Conservation (phyloP, 208 protist species). For the Leishmania tarentolae region DNA sequence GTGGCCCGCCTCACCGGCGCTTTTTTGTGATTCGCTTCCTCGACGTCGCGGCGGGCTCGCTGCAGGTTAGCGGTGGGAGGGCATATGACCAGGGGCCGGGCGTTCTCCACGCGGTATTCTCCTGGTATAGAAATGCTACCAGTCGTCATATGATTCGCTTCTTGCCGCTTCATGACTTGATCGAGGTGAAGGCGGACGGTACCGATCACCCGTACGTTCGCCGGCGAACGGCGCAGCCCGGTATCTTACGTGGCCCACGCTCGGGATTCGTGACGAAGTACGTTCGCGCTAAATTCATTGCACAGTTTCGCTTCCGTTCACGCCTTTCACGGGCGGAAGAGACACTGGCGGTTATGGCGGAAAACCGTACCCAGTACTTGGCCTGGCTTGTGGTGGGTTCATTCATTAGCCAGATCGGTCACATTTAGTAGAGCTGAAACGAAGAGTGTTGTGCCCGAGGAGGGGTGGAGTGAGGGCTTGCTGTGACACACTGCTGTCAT, state of each 20-base stretch:
- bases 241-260: slow-evolving; percentile 42
- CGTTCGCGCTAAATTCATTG: slow-evolving; percentile 49
- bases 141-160: slow-evolving; percentile 62
- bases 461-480: background rate
- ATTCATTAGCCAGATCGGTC: slow-evolving; percentile 59
- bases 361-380: slow-evolving; percentile 48
- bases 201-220: slow-evolving; percentile 50
- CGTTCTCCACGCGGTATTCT: slow-evolving; percentile 45
- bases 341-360: slow-evolving; percentile 49
- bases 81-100: background rate
- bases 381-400: slow-evolving; percentile 68
- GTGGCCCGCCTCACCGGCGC: slow-evolving; percentile 55
- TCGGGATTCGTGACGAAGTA: slow-evolving; percentile 40
- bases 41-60: slow-evolving; percentile 18
- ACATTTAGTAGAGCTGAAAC: slow-evolving; percentile 1
- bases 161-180: slow-evolving; percentile 57
- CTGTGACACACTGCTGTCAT: background rate
- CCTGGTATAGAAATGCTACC: slow-evolving; percentile 41
- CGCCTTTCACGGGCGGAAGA: slow-evolving; percentile 46
- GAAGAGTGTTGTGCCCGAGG: background rate
- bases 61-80: background rate
- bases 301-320: slow-evolving; percentile 60
- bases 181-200: slow-evolving; percentile 43
- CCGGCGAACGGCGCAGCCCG: slow-evolving; percentile 39
- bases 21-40: slow-evolving; percentile 74